These are phyloP conservation scores for Passalora sequoiae DNA, from an alignment of 2,329 filamentous ascomycete genomes.

Conservation along the genomic window DNA sequence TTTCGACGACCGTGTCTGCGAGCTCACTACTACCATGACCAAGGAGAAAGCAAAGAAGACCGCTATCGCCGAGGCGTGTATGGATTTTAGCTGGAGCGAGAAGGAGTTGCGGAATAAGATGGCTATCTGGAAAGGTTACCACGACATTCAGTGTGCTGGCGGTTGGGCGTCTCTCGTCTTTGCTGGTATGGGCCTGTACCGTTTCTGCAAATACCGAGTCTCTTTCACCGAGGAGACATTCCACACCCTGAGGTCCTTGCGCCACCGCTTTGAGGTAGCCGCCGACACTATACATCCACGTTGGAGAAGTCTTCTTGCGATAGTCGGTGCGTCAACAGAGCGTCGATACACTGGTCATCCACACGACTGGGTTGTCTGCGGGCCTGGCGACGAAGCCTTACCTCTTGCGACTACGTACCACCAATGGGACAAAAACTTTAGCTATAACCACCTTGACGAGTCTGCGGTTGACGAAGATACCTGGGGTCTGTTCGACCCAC, in stretches of 20 bases:
- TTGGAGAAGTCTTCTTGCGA: slow-evolving; percentile 49
- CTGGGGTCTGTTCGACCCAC: slow-evolving; percentile 50
- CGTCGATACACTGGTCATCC: slow-evolving; percentile 45
- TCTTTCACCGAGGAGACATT: slow-evolving; percentile 50
- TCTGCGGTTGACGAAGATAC: slow-evolving; percentile 46
- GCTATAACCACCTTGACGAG: slow-evolving; percentile 48
- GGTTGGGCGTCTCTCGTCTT: slow-evolving; percentile 55
- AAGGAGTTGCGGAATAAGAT: slow-evolving; percentile 53
- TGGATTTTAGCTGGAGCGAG: slow-evolving; percentile 52
- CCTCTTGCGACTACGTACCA: slow-evolving; percentile 46
- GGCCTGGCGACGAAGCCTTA: slow-evolving; percentile 39
- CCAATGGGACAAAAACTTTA: slow-evolving; percentile 45
- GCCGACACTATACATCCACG: slow-evolving; percentile 30
- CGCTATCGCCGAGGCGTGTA: slow-evolving; percentile 50
- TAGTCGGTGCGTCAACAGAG: slow-evolving; percentile 42
- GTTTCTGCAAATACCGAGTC: slow-evolving; percentile 57
- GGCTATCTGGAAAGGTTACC: slow-evolving; percentile 55
- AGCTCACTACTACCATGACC: slow-evolving; percentile 30
- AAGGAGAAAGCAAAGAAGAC: slow-evolving; percentile 47
- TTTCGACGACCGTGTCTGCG: slow-evolving; percentile 49
- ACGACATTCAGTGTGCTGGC: slow-evolving; percentile 54
- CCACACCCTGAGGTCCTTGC: slow-evolving; percentile 42
- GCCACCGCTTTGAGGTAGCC: slow-evolving; percentile 41
- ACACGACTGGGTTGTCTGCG: slow-evolving; percentile 49
- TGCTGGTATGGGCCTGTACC: slow-evolving; percentile 54